Evolutionary conservation across 805 yeast genomes (phyloP).

Genomic region (Scheffersomyces stipitis): DNA sequence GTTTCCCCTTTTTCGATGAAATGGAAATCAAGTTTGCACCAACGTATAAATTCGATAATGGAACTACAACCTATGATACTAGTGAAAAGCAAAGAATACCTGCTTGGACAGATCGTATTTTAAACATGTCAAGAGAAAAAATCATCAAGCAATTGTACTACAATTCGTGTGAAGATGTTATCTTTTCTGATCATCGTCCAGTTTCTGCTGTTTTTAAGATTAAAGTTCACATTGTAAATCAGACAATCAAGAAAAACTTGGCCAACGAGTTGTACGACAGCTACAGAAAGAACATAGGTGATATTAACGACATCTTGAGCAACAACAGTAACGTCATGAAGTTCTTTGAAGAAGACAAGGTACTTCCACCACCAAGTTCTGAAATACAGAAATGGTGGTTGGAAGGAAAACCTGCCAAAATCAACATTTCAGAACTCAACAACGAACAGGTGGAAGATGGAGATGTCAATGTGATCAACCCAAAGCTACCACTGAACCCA

Average conservation of each 20-base stretch:
- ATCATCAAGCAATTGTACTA: constrained; percentile 61
- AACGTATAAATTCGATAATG: constrained; percentile 89
- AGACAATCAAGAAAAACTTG: constrained; percentile 53
- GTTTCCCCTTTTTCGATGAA: constrained; percentile 81
- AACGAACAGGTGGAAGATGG: constrained; percentile 16
- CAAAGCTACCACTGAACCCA: constrained; percentile 70
- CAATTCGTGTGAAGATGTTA: constrained; percentile 53
- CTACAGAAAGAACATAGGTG: constrained; percentile 47
- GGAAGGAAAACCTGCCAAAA: constrained; percentile 69
- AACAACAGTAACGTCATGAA: constrained; percentile 23
- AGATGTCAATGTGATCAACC: constrained; percentile 54
- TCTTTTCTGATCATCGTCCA: constrained; percentile 88
- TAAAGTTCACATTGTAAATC: constrained; percentile 64
- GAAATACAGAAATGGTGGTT: constrained; percentile 91
- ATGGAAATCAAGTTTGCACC: constrained; percentile 77
- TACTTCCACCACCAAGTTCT: constrained; percentile 86
- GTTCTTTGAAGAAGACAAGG: constrained; percentile 31
- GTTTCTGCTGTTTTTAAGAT: constrained; percentile 74
- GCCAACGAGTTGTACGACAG: constrained; percentile 58
- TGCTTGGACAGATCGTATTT: constrained; percentile 92
- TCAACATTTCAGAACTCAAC: constrained; percentile 49
- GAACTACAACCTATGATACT: constrained; percentile 76
- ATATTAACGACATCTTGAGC: constrained; percentile 35
- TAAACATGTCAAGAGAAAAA: constrained; percentile 57
- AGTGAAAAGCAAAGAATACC: constrained; percentile 93